Base-by-base conservation (phyloP, 2,329 filamentous ascomycete species). In the Microsporum audouinii region DNA sequence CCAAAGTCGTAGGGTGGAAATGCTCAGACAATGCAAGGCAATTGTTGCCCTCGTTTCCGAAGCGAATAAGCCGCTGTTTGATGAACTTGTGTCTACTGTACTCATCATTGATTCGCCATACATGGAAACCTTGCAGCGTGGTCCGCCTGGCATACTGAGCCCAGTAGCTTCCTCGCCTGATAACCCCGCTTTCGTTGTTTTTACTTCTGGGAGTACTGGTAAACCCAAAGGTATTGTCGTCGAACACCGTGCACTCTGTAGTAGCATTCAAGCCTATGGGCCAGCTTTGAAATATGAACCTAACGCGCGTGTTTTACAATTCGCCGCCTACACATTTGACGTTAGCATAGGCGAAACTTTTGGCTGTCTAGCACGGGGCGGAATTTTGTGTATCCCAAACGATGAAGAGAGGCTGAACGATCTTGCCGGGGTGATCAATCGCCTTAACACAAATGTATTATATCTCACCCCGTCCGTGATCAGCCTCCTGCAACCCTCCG, bases 401-500 rank as follows among this genome's bases (percentile, higher is more conserved):
- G 71, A 78, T 0, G 68, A 75, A 6, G 78, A 82, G 62, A 82
- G 79, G 43, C 72, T 84, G 10, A 72, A 75, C 56, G 73, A 80
- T 51, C 72, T 83, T 2, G 70, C 71, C 0, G 75, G 74, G 0
- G 73, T 73, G 0, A 78, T 84, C 31, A 73, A 75, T 6, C 65
- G 73, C 0, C 78, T 80, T 72, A 69, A 76, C 6, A 76, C 78
- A 33, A 79, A 75, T 39, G 78, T 75, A 75, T 78, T 76, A 0
- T 79, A 81, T 67, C 77, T 85, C 69, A 85, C 83, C 0, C 79
- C 82, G 0, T 75, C 80, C 0, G 75, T 85, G 17, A 80, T 80
- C 0, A 64, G 71, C 3, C 64, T 76, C 3, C 60, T 79, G 4
- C 64, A 67, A 3, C 74, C 73, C 0, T 63, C 68, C 10, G 70